A percentile compares a stretch with the other conserved stretches of the same genome.
Conservation (phyloP, 768 basidiomycete species). For the Suillus americanus region DNA sequence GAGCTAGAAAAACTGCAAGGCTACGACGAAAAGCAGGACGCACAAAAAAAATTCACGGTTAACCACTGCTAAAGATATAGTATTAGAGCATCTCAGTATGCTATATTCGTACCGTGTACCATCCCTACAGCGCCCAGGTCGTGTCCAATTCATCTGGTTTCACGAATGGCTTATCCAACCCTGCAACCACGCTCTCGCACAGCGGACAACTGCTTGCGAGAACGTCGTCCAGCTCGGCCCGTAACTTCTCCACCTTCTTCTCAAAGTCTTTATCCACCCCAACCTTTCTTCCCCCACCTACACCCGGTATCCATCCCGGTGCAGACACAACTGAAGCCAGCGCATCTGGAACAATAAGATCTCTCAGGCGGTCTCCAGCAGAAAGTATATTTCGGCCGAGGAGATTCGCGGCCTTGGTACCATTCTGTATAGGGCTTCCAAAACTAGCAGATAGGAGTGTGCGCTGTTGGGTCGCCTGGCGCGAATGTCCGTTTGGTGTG, state of each 20-base stretch:
- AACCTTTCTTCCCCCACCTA: conserved; percentile 49
- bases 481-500: conserved; percentile 32
- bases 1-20: conserved; percentile 73
- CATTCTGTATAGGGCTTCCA: conserved; percentile 56
- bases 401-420: conserved; percentile 62
- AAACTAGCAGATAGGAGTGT: conserved; percentile 79
- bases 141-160: conserved; percentile 74
- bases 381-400: conserved; percentile 81
- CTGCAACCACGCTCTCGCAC: conserved; percentile 86
- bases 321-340: conserved; percentile 81
- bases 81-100: conserved; percentile 13
- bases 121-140: conserved; percentile 66
- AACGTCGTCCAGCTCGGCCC: conserved; percentile 85
- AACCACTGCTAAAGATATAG: conserved; percentile 19
- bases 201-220: conserved; percentile 89
- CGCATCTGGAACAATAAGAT: conserved; percentile 93
- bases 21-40: conserved; percentile 71
- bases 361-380: conserved; percentile 86
- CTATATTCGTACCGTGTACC: neutral
- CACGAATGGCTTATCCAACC: conserved; percentile 86
- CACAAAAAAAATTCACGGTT: conserved; percentile 80
- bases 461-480: conserved; percentile 55
- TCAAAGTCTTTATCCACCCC: conserved; percentile 47
- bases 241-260: conserved; percentile 68
- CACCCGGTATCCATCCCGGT: conserved; percentile 75